Conservation (phyloP, 768 basidiomycete genomes). For the Leccinum aurantiacum region DNA sequence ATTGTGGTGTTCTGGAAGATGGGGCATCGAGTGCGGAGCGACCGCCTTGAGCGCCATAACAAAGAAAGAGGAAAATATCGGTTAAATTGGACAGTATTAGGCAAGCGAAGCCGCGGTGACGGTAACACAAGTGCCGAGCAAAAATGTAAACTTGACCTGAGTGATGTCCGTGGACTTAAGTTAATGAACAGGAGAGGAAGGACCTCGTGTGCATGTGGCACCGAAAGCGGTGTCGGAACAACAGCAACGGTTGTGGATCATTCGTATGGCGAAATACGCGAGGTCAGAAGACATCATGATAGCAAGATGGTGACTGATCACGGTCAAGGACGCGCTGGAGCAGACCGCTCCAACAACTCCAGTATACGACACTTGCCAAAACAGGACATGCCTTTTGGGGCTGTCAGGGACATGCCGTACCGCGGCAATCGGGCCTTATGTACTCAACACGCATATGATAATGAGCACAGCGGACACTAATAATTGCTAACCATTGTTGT, state of each 20-base stretch:
- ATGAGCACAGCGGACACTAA: conserved; percentile 9
- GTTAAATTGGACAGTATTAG: conserved; percentile 28
- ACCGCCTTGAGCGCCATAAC: conserved; percentile 27
- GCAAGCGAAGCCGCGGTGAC: conserved; percentile 40
- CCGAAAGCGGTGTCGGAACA: conserved; percentile 32
- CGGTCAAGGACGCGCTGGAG: conserved; percentile 6
- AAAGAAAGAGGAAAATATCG: conserved; percentile 35
- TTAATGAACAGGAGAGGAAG: conserved; percentile 38
- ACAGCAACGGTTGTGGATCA: conserved; percentile 21
- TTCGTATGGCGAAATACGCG: conserved; percentile 15
- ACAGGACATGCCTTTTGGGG: conserved; percentile 28
- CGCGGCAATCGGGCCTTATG: conserved; percentile 32
- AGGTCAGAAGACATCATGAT: conserved; percentile 6
- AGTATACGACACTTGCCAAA: conserved; percentile 20
- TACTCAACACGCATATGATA: conserved; percentile 14
- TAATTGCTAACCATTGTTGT: not conserved
- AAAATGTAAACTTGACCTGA: conserved; percentile 25
- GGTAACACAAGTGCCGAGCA: conserved; percentile 37
- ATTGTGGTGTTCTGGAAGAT: conserved; percentile 24
- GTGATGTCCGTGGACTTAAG: conserved; percentile 42
- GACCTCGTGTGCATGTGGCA: conserved; percentile 37
- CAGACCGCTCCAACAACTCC: not conserved
- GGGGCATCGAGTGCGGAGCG: conserved; percentile 26
- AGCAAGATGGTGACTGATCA: conserved; percentile 17
- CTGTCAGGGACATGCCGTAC: conserved; percentile 28